Percentiles rank a stretch among this genome's conserved stretches.
Evolutionary conservation across 1,284 basidiomycete genomes (phyloP).

Genomic region (Trichosporon faecale): DNA sequence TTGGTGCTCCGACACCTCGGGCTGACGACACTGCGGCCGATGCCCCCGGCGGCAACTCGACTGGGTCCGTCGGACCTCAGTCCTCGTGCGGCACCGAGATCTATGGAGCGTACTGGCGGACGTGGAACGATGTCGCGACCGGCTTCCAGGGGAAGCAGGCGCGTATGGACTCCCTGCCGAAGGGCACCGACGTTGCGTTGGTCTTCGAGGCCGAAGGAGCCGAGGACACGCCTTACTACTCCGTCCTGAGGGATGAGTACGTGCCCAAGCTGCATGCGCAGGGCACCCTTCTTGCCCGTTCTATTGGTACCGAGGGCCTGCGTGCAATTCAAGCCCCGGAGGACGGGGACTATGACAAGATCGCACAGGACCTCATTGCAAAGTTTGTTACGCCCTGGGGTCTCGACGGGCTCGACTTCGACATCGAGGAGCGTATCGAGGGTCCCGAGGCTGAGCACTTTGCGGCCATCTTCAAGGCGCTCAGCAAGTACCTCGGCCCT

Average conservation of each 20-base stretch:
- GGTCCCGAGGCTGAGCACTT: not conserved
- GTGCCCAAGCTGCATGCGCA: constrained; percentile 5
- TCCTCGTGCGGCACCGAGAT: not conserved
- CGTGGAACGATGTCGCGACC: constrained; percentile 3
- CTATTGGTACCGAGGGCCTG: not conserved
- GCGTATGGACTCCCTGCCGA: not conserved
- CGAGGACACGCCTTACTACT: not conserved
- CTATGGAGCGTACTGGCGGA: constrained; percentile 10
- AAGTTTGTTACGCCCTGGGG: not conserved
- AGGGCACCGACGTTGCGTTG: not conserved
- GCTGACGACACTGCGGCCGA: no score
- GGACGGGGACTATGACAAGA: constrained; percentile 6
- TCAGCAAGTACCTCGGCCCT: constrained; percentile 8
- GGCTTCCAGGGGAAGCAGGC: not conserved
- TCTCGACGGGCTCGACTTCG: constrained; percentile 6
- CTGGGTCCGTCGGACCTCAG: not conserved
- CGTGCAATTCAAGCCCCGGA: not conserved
- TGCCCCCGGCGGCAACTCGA: not conserved
- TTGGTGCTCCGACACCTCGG: not conserved
- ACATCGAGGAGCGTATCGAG: not conserved
- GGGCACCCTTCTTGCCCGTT: constrained; percentile 5
- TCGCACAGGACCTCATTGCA: not conserved
- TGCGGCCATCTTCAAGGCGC: not conserved
- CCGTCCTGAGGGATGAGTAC: not conserved
- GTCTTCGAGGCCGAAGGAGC: not conserved